Conservation (phyloP, 2,329 filamentous ascomycete genomes). For the Tolypocladium paradoxum region DNA sequence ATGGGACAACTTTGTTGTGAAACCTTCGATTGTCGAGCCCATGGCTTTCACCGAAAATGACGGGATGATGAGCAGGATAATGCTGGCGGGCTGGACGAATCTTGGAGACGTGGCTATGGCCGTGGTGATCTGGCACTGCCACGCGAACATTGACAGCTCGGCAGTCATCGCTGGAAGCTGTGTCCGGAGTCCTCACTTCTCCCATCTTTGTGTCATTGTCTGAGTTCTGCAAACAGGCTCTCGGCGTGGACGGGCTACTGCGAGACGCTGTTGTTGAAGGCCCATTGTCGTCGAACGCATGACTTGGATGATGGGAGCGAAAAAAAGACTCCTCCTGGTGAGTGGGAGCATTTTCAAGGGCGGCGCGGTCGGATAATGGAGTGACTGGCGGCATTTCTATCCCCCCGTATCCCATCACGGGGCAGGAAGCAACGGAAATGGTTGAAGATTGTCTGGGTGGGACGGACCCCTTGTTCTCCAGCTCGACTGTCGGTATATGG, state of each 20-base stretch:
- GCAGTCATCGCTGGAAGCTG: background rate
- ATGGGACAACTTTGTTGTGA: slow-evolving; percentile 10
- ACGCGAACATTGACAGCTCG: background rate
- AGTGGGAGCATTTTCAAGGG: background rate
- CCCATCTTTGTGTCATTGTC: background rate
- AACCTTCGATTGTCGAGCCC: slow-evolving; percentile 1
- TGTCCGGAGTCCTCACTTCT: background rate
- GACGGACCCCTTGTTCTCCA: slow-evolving; percentile 3
- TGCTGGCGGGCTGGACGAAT: slow-evolving; percentile 13
- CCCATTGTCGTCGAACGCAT: background rate
- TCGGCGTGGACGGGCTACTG: background rate
- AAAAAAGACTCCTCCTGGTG: background rate
- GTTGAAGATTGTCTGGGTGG: background rate
- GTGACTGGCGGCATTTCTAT: background rate
- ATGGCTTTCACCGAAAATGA: background rate
- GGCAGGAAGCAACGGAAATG: background rate
- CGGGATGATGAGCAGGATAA: slow-evolving; percentile 5
- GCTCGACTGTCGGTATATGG: background rate
- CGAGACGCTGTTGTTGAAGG: background rate
- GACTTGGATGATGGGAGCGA: background rate
- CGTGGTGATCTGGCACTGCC: slow-evolving; percentile 6
- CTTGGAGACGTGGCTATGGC: slow-evolving; percentile 13
- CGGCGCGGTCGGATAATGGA: background rate
- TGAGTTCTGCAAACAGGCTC: background rate
- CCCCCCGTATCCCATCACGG: background rate